Evolutionary conservation across 106 monocot species (phyloP).

Genomic region (Apostasia shenzhenica): DNA sequence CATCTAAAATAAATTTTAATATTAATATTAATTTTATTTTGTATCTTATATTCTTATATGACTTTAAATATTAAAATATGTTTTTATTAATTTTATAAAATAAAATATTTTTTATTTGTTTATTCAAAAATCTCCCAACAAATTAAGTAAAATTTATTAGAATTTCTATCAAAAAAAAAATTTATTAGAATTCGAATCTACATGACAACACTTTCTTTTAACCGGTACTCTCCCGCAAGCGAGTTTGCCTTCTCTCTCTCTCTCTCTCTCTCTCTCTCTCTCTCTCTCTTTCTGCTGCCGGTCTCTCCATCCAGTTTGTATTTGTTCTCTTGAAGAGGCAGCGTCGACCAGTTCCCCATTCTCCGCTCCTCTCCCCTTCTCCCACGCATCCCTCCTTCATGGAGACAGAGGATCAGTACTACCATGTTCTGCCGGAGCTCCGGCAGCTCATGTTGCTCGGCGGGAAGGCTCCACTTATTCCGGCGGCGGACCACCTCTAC

Average conservation of each 20-base stretch:
- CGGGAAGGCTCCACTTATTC: neutral
- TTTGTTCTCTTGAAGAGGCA: neutral
- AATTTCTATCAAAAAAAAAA: no score
- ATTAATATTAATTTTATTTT: no score
- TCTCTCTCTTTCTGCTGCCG: neutral
- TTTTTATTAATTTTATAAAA: no score
- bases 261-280: neutral
- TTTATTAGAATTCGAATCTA: no score
- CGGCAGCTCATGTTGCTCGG: conserved; percentile 10
- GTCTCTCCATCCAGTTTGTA: neutral
- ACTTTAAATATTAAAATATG: no score
- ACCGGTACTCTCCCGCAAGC: no score
- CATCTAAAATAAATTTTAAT: no score
- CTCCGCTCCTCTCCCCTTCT: neutral
- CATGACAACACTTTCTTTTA: no score
- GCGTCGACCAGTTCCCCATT: neutral
- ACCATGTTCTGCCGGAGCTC: conserved; percentile 10
- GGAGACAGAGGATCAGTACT: conserved; percentile 16
- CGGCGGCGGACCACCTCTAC: neutral
- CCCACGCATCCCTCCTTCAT: neutral
- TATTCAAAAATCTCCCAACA: no score
- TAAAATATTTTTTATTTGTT: no score
- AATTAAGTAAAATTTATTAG: no score
- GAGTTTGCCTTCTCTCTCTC: neutral
- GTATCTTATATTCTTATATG: no score